Evolutionary conservation across 179 eudicot genomes (phyloP).

Genomic region (Gypsophila paniculata): DNA sequence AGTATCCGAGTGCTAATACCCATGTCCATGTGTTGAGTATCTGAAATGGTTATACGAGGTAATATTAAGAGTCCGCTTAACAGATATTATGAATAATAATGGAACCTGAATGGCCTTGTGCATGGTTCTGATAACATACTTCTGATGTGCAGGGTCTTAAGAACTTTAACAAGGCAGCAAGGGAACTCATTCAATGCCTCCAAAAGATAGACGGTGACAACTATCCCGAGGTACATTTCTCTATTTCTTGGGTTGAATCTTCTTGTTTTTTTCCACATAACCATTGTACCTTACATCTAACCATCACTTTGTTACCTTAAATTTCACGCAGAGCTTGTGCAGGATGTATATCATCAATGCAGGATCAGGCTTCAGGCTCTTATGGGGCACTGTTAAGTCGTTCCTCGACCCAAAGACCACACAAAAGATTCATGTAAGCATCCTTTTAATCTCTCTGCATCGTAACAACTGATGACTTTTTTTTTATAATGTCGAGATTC

Average conservation of each 20-base stretch:
- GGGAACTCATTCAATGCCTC: slow-evolving; percentile 70
- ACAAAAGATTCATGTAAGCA: slow-evolving; percentile 70
- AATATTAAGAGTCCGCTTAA: too few species aligned
- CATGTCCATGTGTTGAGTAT: too few species aligned
- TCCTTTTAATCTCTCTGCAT: neutral
- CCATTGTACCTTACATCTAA: too few species aligned
- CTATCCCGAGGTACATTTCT: slow-evolving; percentile 66
- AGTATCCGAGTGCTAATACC: too few species aligned
- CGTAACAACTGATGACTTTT: neutral
- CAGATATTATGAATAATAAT: too few species aligned
- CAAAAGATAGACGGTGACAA: slow-evolving; percentile 85
- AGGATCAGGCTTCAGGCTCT: slow-evolving; percentile 79
- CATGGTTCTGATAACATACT: too few species aligned
- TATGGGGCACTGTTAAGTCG: slow-evolving; percentile 74
- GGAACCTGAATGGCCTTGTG: too few species aligned
- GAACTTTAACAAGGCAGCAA: slow-evolving; percentile 72
- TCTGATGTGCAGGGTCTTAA: slow-evolving; percentile 60
- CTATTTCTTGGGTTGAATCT: neutral
- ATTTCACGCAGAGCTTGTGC: slow-evolving; percentile 47
- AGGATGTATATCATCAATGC: slow-evolving; percentile 95
- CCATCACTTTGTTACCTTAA: neutral
- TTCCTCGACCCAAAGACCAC: slow-evolving; percentile 90
- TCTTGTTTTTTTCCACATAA: neutral
- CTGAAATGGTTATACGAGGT: too few species aligned
- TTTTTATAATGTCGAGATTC: neutral